These are phyloP conservation scores for Vigna trinervia DNA, from an alignment of 306 rosid genomes.

Conservation along the genomic window DNA sequence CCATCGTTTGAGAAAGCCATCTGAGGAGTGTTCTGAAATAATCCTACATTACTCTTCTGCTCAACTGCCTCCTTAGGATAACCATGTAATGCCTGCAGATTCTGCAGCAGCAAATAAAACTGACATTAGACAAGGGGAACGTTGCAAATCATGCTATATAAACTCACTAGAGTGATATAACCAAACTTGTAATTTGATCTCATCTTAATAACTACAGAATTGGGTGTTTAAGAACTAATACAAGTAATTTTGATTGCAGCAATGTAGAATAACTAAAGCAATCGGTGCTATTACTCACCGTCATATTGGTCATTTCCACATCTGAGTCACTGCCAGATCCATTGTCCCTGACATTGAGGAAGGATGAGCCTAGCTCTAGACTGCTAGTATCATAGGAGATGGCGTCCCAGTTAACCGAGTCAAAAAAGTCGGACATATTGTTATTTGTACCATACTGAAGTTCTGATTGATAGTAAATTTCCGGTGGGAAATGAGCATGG, in stretches of 20 bases:
- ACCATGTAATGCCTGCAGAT: constrained; percentile 36
- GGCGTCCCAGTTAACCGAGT: constrained; percentile 57
- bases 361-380: constrained; percentile 37
- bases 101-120: constrained; percentile 48
- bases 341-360: constrained; percentile 35
- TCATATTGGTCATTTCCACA: constrained; percentile 43
- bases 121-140: constrained; percentile 28
- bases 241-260: constrained; percentile 19
- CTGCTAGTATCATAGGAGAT: constrained; percentile 34
- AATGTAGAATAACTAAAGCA: constrained; percentile 31
- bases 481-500: constrained; percentile 60
- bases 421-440: constrained; percentile 51
- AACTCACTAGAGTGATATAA: constrained; percentile 7
- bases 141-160: constrained; percentile 25
- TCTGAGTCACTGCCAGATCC: constrained; percentile 49
- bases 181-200: neutral
- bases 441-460: constrained; percentile 60
- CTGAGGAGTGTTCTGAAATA: constrained; percentile 35
- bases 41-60: constrained; percentile 29
- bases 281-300: constrained; percentile 57
- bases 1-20: constrained; percentile 43
- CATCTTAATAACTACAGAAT: neutral
- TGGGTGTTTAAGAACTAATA: constrained; percentile 15
- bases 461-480: constrained; percentile 38
- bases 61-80: constrained; percentile 44